Conservation (phyloP, 2,329 filamentous ascomycete species). For the Cladosporium cucumerinum region DNA sequence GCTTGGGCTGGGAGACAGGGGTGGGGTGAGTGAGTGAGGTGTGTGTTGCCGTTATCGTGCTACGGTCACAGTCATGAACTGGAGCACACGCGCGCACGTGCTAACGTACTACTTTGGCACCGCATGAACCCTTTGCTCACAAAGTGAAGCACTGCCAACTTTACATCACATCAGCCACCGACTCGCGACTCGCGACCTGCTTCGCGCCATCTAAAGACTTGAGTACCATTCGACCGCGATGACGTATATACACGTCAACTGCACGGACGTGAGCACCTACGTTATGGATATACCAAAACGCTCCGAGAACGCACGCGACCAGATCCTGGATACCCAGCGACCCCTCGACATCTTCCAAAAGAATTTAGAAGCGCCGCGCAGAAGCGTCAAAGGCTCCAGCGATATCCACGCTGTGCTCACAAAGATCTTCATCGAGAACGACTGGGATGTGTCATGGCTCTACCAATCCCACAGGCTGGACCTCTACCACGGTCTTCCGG, state of each 20-base stretch:
- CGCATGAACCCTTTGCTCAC: neutral
- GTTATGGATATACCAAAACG: neutral
- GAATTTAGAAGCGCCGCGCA: no score
- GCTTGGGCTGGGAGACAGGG: conserved; percentile 31
- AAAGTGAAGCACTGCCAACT: neutral
- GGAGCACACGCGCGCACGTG: no score
- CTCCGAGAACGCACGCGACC: neutral
- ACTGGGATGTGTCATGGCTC: no score
- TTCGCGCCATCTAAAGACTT: neutral
- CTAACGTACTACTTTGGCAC: neutral
- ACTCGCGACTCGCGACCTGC: neutral
- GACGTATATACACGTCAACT: neutral
- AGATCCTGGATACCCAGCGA: neutral
- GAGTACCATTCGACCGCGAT: neutral
- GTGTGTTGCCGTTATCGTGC: no score
- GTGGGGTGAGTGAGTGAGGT: conserved; percentile 12
- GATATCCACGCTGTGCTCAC: no score
- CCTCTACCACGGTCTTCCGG: no score
- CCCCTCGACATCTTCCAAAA: neutral
- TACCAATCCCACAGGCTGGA: no score
- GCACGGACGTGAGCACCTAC: neutral
- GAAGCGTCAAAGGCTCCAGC: no score
- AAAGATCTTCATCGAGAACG: no score
- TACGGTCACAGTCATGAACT: no score
- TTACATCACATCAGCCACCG: neutral